These are phyloP conservation scores for Geopyxis carbonaria DNA, from an alignment of 495 filamentous ascomycete species.

Conservation along the genomic window DNA sequence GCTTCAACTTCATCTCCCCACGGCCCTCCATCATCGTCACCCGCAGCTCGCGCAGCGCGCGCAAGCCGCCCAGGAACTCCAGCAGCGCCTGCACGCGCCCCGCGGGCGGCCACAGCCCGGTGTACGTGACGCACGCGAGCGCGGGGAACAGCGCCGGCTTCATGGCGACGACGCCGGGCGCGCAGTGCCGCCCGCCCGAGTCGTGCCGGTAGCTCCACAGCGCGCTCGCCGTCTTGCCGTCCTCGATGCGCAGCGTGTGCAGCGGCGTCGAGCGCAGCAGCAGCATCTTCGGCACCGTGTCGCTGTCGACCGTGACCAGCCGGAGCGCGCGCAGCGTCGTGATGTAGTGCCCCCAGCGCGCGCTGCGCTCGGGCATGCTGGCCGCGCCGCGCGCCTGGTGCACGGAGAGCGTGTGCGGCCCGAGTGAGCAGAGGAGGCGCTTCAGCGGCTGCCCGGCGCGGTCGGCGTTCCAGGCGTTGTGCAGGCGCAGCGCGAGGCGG, in stretches of 20 bases:
- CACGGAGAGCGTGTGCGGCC: constrained; percentile 9
- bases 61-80: constrained; percentile 10
- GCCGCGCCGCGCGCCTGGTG: neutral
- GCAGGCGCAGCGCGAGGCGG: constrained; percentile 10
- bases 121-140: constrained; percentile 10
- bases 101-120: constrained; percentile 12
- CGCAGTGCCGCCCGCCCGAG: neutral
- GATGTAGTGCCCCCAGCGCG: constrained; percentile 14
- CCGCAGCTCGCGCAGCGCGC: constrained; percentile 4
- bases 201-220: constrained; percentile 1
- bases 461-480: constrained; percentile 11
- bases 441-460: constrained; percentile 11
- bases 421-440: constrained; percentile 16
- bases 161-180: constrained; percentile 9
- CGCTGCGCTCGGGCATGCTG: constrained; percentile 13
- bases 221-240: constrained; percentile 1
- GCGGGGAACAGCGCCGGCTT: constrained; percentile 15
- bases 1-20: constrained; percentile 12
- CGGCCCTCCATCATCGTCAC: constrained; percentile 15
- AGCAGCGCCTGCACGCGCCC: constrained; percentile 13
- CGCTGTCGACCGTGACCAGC: constrained; percentile 9
- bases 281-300: constrained; percentile 16
- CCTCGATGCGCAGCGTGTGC: constrained; percentile 9
- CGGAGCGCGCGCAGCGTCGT: constrained; percentile 10
- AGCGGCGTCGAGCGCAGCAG: constrained; percentile 11